Percentiles rank a stretch among this genome's conserved stretches.
These are phyloP conservation scores for Cladosporium sp. DNA, from an alignment of 2,329 filamentous ascomycete genomes.

Conservation along the genomic window DNA sequence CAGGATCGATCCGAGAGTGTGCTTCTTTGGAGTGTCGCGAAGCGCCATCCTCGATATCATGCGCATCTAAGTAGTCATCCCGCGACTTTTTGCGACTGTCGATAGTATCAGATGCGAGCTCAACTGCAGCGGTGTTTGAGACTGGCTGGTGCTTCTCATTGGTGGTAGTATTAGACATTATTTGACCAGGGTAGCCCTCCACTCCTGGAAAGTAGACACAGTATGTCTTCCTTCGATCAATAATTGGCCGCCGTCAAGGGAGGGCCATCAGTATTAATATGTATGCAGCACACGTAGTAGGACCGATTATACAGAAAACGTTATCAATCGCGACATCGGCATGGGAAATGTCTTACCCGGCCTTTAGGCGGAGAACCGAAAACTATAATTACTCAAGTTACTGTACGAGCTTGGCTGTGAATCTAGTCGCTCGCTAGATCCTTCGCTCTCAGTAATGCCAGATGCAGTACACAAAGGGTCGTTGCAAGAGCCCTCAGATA, in stretches of 20 bases:
- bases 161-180: conserved; percentile 14
- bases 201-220: not conserved
- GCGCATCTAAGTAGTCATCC: not conserved
- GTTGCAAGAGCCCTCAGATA: not conserved
- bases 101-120: not conserved
- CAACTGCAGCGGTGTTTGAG: not conserved
- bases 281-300: conserved; percentile 1
- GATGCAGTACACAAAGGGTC: not conserved
- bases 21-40: conserved; percentile 2
- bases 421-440: not conserved
- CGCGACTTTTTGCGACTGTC: conserved; percentile 2
- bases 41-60: not conserved
- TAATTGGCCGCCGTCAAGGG: not conserved
- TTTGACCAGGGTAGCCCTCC: not conserved
- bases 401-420: conserved; percentile 2
- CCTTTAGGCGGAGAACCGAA: not conserved
- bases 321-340: conserved; percentile 15
- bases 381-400: conserved; percentile 14
- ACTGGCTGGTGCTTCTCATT: not conserved
- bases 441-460: not conserved
- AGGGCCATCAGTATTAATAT: not conserved
- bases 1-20: not conserved
- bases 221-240: not conserved
- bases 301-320: conserved; percentile 15
- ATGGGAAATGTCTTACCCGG: conserved; percentile 17